Base-by-base conservation (phyloP, 2,329 filamentous ascomycete species). In the Aspergillus caelatus region DNA sequence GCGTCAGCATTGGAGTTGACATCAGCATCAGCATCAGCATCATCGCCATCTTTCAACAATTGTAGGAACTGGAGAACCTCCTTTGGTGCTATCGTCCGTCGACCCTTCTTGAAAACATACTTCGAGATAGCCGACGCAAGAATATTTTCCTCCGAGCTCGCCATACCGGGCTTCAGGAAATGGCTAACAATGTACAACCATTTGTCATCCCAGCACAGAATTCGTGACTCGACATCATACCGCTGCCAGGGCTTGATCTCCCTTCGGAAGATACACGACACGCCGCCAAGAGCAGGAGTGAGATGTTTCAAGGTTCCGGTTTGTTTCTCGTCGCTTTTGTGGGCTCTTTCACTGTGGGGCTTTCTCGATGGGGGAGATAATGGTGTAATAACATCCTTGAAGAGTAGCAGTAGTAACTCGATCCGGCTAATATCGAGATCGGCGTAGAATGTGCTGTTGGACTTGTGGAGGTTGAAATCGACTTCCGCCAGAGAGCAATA, bases 391-490 rank as follows among this genome's bases (percentile, higher is more conserved):
- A 50, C 46, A 6, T 50, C 46, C 16, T 50, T 50, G 46, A 30
- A 50, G 7, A 57, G 23, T 4, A 46, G 21, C 3, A 57, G 28
- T 14, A 57, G 41, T 32, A 57, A 10, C 16, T 57, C 39, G 6
- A 45, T 46, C 19, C 55, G 55, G 19, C 32, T 57, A 3, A 57
- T 43, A 9, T 57, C 55, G 16, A 57, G 10, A 57, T 57, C 55
- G 2, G 55, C 26, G 30, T 45, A 57, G 55, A 57, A 57, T 26
- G 55, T 57, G 55, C 55, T 57, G 55, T 57, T 57, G 2, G 55
- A 57, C 14, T 57, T 57, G 55, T 57, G 55, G 4, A 57, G 23
- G 26, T 57, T 57, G 39, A 45, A 57, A 26, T 57, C 55, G 55
- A 50, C 46, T 30, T 50, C 46, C 1, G 46, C 26, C 11, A 50